These are phyloP conservation scores for Thalia dealbata DNA, from an alignment of 176 grass and related monocot species.

Conservation along the genomic window DNA sequence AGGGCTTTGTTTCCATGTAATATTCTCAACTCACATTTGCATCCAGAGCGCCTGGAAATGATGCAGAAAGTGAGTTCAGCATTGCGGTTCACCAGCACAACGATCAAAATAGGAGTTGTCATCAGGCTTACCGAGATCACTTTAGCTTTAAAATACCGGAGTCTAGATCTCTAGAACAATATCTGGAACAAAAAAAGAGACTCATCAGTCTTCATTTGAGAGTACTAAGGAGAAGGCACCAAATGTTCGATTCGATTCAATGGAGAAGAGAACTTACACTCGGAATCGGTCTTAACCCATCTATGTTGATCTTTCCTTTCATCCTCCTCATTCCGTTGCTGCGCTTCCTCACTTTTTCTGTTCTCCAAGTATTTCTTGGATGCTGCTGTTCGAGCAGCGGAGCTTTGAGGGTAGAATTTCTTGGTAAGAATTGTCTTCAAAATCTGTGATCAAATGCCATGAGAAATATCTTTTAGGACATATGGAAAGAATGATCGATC, in stretches of 20 bases:
- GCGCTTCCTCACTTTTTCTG: slow-evolving; percentile 27
- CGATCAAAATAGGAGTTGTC: neutral
- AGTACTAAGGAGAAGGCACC: neutral
- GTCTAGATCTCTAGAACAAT: slow-evolving; percentile 4
- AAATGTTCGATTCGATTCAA: neutral
- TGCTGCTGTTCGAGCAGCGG: neutral
- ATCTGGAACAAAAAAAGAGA: slow-evolving; percentile 24
- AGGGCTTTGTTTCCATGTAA: neutral
- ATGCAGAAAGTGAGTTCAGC: neutral
- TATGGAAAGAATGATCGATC: neutral
- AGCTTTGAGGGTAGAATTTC: slow-evolving; percentile 35
- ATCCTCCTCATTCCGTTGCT: slow-evolving; percentile 3
- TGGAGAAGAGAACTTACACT: slow-evolving; percentile 47
- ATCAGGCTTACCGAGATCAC: neutral
- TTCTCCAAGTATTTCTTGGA: slow-evolving; percentile 45
- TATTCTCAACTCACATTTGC: neutral
- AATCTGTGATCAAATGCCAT: slow-evolving; percentile 25
- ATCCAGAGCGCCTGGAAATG: too few relatives aligned
- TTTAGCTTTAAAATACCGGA: neutral
- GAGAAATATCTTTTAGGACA: neutral
- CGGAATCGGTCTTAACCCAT: slow-evolving; percentile 88
- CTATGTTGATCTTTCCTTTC: slow-evolving; percentile 29
- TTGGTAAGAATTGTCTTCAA: slow-evolving; percentile 40
- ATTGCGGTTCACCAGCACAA: neutral
- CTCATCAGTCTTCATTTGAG: neutral